Evolutionary conservation across 352 stramenopile genomes (phyloP), one percentile per base, ranked within the genome.

Genomic region (Stramenopiles sp.): DNA sequence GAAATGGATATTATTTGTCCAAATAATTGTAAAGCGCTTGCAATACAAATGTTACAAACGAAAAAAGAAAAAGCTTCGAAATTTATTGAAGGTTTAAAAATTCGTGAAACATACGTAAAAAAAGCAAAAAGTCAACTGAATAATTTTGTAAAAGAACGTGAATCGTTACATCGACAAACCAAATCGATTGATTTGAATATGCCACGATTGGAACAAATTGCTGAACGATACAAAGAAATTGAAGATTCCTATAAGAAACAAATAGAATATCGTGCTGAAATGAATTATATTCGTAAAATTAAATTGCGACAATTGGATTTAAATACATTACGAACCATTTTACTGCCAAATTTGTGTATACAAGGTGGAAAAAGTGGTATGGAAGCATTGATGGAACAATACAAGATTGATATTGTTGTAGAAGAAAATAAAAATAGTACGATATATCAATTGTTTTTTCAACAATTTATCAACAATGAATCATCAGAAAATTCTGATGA

Each of bases 1-100:
- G 80, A 82, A 38, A 65, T 81, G 7, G 43, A 82, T 38, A 31
- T 73, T 13, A 13, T 80, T 6, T 0, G 7, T 69, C 53, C 53
- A 20, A 27, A 69, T 69, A 69, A 20, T 27, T 69, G 53, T 27
- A 69, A 69, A 69, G 53, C 20, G 27, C 53, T 20, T 20, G 53
- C 53, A 69, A 20, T 69, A 20, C 27, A 23, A 27, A 20, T 69
- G 20, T 69, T 69, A 69, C 20, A 27, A 27, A 27, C 20, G 20
- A 69, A 69, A 27, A 20, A 69, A 27, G 53, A 69, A 20, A 23
- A 23, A 27, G 53, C 53, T 23, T 20, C 20, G 53, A 20, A 69
- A 27, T 69, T 69, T 27, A 20, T 20, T 20, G 27, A 27, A 27
- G 53, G 53, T 20, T 69, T 69, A 69, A 69, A 69, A 27, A 27